A percentile compares a stretch with the other conserved stretches of the same genome.
phyloP scores from a whole-genome alignment of 441 rosid genomes.

The Codiaeum variegatum region DNA sequence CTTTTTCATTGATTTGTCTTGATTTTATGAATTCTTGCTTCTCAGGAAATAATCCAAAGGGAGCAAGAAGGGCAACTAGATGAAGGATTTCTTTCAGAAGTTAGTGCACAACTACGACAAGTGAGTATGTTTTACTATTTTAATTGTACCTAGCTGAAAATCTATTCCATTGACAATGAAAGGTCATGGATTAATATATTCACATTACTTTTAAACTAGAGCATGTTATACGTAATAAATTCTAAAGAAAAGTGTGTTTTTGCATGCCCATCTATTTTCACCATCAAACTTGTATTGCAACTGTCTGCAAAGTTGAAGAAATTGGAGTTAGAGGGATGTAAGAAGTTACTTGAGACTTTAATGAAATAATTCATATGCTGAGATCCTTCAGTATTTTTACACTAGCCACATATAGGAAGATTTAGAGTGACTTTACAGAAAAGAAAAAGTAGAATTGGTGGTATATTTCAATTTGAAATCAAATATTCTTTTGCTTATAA shows the following conservation, averaged over 20 bases:
- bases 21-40: neutral
- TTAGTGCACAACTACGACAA: slow-evolving; percentile 81
- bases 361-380: neutral
- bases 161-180: neutral
- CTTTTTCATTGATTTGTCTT: slow-evolving; percentile 4
- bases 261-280: neutral
- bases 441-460: neutral
- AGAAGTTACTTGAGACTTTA: neutral
- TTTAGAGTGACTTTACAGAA: neutral
- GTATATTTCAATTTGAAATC: neutral
- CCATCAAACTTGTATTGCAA: neutral
- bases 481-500: neutral
- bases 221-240: neutral
- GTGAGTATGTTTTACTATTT: slow-evolving; percentile 36
- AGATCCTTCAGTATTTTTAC: neutral
- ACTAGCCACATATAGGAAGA: neutral
- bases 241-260: neutral
- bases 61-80: slow-evolving; percentile 78
- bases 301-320: neutral
- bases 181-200: neutral
- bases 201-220: neutral
- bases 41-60: slow-evolving; percentile 61
- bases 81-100: slow-evolving; percentile 92
- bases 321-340: neutral
- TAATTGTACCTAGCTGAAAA: neutral